A percentile compares a stretch with the other conserved stretches of the same genome.
Conservation (phyloP, 2,329 filamentous ascomycete species). For the Colletotrichum tropicale region DNA sequence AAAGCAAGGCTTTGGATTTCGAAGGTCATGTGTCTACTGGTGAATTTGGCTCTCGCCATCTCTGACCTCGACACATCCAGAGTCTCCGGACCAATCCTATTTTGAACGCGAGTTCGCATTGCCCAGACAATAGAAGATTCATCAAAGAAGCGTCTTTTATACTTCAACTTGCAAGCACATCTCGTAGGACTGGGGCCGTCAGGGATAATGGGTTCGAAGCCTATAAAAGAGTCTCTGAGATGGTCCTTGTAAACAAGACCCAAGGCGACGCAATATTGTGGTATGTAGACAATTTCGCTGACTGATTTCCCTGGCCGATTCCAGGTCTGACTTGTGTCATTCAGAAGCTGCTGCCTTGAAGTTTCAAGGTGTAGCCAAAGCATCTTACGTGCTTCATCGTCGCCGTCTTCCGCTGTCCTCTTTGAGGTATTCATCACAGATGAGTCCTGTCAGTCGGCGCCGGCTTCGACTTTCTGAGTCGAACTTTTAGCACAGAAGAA, state of each 20-base stretch:
- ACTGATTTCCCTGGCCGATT: not conserved
- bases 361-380: accelerated
- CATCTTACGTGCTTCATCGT: accelerated
- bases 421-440: not conserved
- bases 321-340: not conserved
- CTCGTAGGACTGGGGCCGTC: not conserved
- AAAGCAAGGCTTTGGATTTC: not conserved
- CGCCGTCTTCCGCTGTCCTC: accelerated
- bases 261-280: not conserved
- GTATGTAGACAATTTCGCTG: no score
- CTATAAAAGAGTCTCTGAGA: not conserved
- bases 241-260: not conserved
- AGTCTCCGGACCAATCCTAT: no score
- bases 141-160: not conserved
- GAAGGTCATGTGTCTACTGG: accelerated
- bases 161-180: not conserved
- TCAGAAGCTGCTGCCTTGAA: not conserved
- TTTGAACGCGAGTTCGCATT: no score
- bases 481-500: not conserved
- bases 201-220: accelerated
- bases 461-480: not conserved
- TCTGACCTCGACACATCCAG: no score
- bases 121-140: not conserved
- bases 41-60: not conserved
- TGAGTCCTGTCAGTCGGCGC: not conserved